These are phyloP conservation scores for Aspergillus versicolor DNA, from an alignment of 2,329 filamentous ascomycete species.

Conservation along the genomic window DNA sequence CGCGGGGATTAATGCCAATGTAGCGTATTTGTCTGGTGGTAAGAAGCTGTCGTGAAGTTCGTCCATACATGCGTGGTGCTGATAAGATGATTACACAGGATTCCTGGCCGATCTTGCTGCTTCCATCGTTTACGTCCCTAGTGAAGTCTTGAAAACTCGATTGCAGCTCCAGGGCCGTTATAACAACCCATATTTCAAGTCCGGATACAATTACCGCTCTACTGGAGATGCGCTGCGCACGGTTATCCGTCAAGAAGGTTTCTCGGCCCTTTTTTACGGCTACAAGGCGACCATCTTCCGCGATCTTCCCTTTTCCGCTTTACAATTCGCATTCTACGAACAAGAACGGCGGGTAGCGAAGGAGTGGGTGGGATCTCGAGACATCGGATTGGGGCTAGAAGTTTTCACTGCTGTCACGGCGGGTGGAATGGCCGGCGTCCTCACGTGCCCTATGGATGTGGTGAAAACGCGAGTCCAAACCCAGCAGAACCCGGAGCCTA, in stretches of 20 bases:
- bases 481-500: constrained; percentile 64
- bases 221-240: constrained; percentile 82
- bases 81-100: constrained; percentile 50
- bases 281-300: constrained; percentile 94
- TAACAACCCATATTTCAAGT: constrained; percentile 91
- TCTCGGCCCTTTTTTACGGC: constrained; percentile 87
- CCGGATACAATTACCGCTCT: constrained; percentile 92
- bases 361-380: constrained; percentile 71
- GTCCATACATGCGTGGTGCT: not conserved
- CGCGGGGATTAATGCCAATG: constrained; percentile 72
- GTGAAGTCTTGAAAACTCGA: constrained; percentile 96
- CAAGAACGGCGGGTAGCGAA: constrained; percentile 83
- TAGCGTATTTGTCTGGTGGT: constrained; percentile 87
- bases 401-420: constrained; percentile 86
- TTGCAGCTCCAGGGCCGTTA: constrained; percentile 90
- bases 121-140: constrained; percentile 91
- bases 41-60: constrained; percentile 26
- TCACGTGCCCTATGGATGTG: constrained; percentile 94
- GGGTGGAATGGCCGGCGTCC: constrained; percentile 86
- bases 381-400: constrained; percentile 83
- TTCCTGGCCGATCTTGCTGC: constrained; percentile 90
- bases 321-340: constrained; percentile 98
- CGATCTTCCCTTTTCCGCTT: constrained; percentile 89
- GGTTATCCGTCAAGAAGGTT: constrained; percentile 79
- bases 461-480: constrained; percentile 97